Percentiles rank a stretch among this genome's conserved stretches.
These are phyloP conservation scores for Porcisia deanei DNA, from an alignment of 208 protist species.

Conservation along the genomic window DNA sequence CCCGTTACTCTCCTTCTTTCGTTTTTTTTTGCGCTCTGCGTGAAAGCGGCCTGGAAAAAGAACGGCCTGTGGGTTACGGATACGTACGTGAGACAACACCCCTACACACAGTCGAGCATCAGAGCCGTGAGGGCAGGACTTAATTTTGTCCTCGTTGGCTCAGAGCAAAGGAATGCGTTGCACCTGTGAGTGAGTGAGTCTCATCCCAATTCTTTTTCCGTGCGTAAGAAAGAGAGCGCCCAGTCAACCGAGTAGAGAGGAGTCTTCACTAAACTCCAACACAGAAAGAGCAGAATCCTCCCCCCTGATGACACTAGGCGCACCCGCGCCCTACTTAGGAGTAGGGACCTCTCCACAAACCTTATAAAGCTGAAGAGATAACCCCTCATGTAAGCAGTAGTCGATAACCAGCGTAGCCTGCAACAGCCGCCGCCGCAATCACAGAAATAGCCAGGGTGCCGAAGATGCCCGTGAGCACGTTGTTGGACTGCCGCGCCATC, in stretches of 20 bases:
- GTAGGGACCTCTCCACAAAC: not conserved
- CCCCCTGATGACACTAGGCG: not conserved
- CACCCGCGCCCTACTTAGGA: not conserved
- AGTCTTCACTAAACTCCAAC: not conserved
- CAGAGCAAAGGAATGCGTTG: not conserved
- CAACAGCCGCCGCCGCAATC: constrained; percentile 7
- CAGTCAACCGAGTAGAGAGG: not conserved
- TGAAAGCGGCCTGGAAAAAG: not conserved
- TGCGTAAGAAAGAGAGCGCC: not conserved
- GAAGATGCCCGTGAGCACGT: constrained; percentile 38
- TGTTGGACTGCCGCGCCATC: constrained; percentile 59
- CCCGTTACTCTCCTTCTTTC: no score
- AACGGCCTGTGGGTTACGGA: not conserved
- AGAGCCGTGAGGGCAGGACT: not conserved
- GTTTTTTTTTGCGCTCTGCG: not conserved
- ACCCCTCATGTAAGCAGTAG: constrained; percentile 5
- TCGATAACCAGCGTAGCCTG: constrained; percentile 15
- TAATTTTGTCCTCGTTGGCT: no score
- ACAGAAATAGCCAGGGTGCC: constrained; percentile 16
- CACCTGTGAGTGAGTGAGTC: not conserved
- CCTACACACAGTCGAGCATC: not conserved
- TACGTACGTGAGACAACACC: not conserved
- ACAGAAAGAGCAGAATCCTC: not conserved
- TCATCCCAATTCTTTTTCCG: no score
- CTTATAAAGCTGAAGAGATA: not conserved